Evolutionary conservation across 2,329 filamentous ascomycete species (phyloP).

Genomic region (Fusarium dlaminii): DNA sequence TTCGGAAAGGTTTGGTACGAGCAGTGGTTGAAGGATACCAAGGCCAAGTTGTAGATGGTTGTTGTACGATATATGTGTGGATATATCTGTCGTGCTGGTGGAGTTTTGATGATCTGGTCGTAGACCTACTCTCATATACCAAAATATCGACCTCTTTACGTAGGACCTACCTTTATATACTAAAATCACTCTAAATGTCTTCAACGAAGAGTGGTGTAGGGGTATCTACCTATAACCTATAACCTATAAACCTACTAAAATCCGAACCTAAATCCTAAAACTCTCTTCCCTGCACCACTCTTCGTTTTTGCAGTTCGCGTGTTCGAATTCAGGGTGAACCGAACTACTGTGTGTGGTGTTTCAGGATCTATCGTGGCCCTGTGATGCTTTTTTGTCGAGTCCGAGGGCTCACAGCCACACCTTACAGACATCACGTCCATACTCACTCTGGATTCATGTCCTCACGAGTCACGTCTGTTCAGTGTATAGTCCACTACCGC

Average conservation of each 20-base stretch:
- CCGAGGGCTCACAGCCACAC: no score
- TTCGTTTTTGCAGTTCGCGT: not conserved
- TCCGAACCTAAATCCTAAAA: not conserved
- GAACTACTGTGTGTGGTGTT: not conserved
- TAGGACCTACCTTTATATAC: not conserved
- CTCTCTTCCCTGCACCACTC: not conserved
- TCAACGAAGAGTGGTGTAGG: not conserved
- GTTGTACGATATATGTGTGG: not conserved
- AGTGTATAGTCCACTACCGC: not conserved
- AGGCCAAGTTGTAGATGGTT: conserved; percentile 49
- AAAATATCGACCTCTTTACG: not conserved
- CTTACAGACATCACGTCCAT: not conserved
- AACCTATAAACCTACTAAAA: not conserved
- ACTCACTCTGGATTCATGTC: not conserved
- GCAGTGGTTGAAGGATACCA: conserved; percentile 57
- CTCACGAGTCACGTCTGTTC: not conserved
- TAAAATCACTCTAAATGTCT: not conserved
- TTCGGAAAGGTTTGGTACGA: conserved; percentile 58
- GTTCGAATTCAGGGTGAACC: not conserved
- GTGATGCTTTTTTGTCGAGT: no score
- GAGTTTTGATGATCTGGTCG: not conserved
- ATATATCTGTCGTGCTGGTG: not conserved
- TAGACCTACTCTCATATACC: not conserved
- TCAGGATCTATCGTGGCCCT: not conserved
- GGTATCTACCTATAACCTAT: not conserved